Evolutionary conservation across 2,329 filamentous ascomycete species (phyloP), one percentile per base, ranked within the genome.

Genomic region (Fusarium duplospermum): DNA sequence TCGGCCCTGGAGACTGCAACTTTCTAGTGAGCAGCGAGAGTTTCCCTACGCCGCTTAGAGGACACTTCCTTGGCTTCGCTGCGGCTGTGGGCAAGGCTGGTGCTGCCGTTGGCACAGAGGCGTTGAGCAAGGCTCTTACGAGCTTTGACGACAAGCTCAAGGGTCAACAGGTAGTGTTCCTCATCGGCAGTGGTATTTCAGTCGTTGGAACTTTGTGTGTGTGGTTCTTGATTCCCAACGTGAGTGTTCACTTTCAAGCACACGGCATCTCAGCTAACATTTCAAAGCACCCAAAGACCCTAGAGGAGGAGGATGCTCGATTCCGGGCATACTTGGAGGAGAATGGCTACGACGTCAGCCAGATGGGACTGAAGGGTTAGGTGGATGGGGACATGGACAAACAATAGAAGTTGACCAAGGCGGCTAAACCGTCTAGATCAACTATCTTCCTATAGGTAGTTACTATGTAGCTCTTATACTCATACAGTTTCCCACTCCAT

Each of bases 51-150:
- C 85, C 85, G n/a, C 85, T 88, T 1, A 80, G 87, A 11, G 87
- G 87, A 1, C 86, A 84, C 10, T 87, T 85, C 52, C 88, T 88
- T 62, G 87, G 87, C 1, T 74, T 88, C n/a, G 85, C 84, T 3
- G 87, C 87, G 1, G 87, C 86, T 0, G 74, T 88, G 31, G 87
- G 87, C 2, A 89, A 89, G 69, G 82, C 86, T 0, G 87, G 87
- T 0, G 87, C 86, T 0, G 87, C 87, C 0, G 73, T 89, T 6
- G 87, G 87, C 0, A 88, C 86, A 2, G 83, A 88, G 64, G 87
- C 84, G 0, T 88, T 88, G 20, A 62, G 60, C 33, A 62, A 62
- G 22, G 31, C 29, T 4, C 42, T 62, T 16, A 50, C 45, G 11
- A 62, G 60, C 45, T 62, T 54, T 38, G 60, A 62, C 4, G 22